Evolutionary conservation across 495 filamentous ascomycete species (phyloP).

Genomic region (Xylaria intraflava): DNA sequence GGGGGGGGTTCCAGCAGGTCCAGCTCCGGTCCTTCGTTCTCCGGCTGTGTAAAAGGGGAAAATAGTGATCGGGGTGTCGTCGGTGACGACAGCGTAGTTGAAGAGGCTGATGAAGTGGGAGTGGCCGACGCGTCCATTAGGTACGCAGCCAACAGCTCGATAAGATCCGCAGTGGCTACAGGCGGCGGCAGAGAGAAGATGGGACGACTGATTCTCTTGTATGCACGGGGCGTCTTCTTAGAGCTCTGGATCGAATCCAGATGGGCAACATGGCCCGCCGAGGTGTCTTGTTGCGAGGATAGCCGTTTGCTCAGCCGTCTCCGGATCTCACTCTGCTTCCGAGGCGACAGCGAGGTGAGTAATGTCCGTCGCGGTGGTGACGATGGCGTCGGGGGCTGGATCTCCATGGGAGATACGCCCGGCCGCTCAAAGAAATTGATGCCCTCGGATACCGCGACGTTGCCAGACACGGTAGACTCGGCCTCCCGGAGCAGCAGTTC

Average conservation of each 20-base stretch:
- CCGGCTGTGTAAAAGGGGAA: slow-evolving; percentile 18
- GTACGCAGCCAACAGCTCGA: slow-evolving; percentile 26
- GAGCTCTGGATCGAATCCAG: slow-evolving; percentile 9
- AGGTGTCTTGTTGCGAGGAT: slow-evolving; percentile 12
- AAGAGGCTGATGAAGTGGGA: slow-evolving; percentile 15
- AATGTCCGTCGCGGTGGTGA: slow-evolving; percentile 18
- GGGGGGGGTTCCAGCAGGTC: slow-evolving; percentile 34
- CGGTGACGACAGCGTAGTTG: slow-evolving; percentile 24
- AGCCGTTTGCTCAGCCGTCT: slow-evolving; percentile 32
- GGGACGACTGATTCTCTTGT: slow-evolving; percentile 33
- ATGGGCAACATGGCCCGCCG: background rate
- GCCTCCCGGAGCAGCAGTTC: slow-evolving; percentile 30
- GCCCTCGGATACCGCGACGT: slow-evolving; percentile 31
- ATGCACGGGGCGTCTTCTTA: slow-evolving; percentile 22
- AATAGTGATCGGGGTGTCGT: slow-evolving; percentile 11
- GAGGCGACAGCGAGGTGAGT: slow-evolving; percentile 23
- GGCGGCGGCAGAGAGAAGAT: slow-evolving; percentile 24
- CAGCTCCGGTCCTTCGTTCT: slow-evolving; percentile 19
- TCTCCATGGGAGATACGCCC: background rate
- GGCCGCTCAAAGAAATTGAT: slow-evolving; percentile 29
- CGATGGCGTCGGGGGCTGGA: background rate
- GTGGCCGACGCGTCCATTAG: slow-evolving; percentile 16
- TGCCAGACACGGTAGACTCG: slow-evolving; percentile 34
- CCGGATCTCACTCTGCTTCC: slow-evolving; percentile 29
- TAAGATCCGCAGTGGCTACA: slow-evolving; percentile 27